Percentiles rank a stretch among this genome's conserved stretches.
phyloP scores from a whole-genome alignment of 1,139 yeast genomes.

The Chernovozyma aurita region DNA sequence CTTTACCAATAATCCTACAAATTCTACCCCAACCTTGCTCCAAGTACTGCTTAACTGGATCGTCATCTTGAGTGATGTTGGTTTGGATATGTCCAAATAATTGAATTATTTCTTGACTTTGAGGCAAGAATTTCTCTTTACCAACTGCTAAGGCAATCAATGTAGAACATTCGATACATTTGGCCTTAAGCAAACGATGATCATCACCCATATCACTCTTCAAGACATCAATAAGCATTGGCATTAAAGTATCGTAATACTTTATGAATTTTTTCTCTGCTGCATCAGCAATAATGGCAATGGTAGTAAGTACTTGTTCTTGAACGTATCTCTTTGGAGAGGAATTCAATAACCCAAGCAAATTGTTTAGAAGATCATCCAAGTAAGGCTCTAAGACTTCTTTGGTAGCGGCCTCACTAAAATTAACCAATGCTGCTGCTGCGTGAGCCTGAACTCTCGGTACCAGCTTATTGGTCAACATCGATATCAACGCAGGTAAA shows the following conservation, averaged over 20 bases:
- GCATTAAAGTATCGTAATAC: conserved; percentile 94
- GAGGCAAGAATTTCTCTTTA: conserved; percentile 77
- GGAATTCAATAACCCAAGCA: conserved; percentile 63
- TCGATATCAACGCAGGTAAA: conserved; percentile 84
- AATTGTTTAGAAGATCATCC: conserved; percentile 70
- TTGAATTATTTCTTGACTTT: conserved; percentile 69
- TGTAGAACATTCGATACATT: conserved; percentile 93
- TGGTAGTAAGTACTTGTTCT: conserved; percentile 94
- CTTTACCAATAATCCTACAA: conserved; percentile 80
- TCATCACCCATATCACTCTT: conserved; percentile 71
- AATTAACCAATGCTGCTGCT: conserved; percentile 95
- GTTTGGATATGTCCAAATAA: conserved; percentile 73
- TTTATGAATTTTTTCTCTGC: conserved; percentile 85
- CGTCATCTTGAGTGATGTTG: conserved; percentile 56
- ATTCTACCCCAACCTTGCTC: conserved; percentile 97
- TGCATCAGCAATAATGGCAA: conserved; percentile 98
- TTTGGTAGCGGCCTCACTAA: conserved; percentile 86
- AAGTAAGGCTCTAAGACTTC: conserved; percentile 86
- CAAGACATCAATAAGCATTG: conserved; percentile 75
- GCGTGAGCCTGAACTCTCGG: conserved; percentile 98
- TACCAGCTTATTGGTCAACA: conserved; percentile 62
- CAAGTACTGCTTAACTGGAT: conserved; percentile 80
- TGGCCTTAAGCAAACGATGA: conserved; percentile 78
- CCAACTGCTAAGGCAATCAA: conserved; percentile 97
- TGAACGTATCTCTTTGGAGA: conserved; percentile 91